Percentiles rank a stretch among this genome's conserved stretches.
Conservation (phyloP, 2,329 filamentous ascomycete genomes). For the Talaromyces verruculosus region DNA sequence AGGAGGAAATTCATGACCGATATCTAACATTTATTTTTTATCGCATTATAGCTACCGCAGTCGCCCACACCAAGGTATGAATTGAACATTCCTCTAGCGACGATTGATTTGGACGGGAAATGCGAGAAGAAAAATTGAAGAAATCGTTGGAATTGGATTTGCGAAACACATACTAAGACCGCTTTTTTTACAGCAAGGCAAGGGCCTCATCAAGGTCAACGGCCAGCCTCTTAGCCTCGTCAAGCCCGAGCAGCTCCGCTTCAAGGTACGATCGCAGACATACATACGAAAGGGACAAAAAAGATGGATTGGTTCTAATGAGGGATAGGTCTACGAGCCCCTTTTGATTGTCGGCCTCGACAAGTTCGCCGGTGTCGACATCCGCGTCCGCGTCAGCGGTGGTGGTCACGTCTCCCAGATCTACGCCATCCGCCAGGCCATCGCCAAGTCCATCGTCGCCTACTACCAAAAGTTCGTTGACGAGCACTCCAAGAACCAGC, state of each 20-base stretch:
- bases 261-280: constrained; percentile 67
- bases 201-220: constrained; percentile 98
- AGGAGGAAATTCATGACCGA: constrained; percentile 34
- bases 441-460: constrained; percentile 93
- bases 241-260: constrained; percentile 94
- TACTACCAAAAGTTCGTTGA: constrained; percentile 99
- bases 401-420: constrained; percentile 97
- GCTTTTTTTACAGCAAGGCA: constrained; percentile 60
- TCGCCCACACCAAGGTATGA: constrained; percentile 88
- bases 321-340: constrained; percentile 85
- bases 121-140: background rate
- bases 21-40: constrained; percentile 22
- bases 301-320: constrained; percentile 17
- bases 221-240: constrained; percentile 91
- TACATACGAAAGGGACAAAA: background rate
- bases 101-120: constrained; percentile 9
- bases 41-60: constrained; percentile 65
- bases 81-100: constrained; percentile 8
- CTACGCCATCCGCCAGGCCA: constrained; percentile 98
- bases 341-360: constrained; percentile 95
- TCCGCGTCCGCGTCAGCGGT: constrained; percentile 92
- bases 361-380: constrained; percentile 96
- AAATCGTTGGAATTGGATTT: background rate
- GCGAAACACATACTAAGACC: constrained; percentile 20
- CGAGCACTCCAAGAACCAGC: constrained; percentile 99